phyloP scores from a whole-genome alignment of 176 grass and related monocot species.

The Carex scoparia region DNA sequence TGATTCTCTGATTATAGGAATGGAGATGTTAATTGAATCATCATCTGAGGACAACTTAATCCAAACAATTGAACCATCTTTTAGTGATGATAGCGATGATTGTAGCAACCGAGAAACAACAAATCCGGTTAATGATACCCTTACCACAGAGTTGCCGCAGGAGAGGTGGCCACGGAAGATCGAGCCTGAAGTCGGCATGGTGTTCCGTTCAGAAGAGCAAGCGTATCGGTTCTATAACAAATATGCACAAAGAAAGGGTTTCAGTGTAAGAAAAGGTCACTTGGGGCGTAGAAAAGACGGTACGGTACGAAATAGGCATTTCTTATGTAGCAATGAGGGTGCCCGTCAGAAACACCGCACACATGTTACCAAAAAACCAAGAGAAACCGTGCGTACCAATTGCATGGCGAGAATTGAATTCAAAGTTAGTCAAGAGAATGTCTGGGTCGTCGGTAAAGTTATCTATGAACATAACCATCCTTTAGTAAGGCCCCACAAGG shows the following conservation, averaged over 20 bases:
- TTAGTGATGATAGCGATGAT: not conserved
- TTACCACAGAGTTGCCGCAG: not conserved
- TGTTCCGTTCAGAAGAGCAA: conserved; percentile 49
- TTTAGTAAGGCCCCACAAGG: conserved; percentile 36
- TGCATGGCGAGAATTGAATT: conserved; percentile 49
- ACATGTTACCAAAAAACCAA: conserved; percentile 39
- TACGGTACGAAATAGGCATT: conserved; percentile 36
- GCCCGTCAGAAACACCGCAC: conserved; percentile 41
- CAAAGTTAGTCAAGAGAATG: conserved; percentile 34
- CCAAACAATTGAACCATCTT: not conserved
- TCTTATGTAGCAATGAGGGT: conserved; percentile 58
- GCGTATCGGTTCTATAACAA: conserved; percentile 44
- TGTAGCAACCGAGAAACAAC: no score
- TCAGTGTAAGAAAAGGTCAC: conserved; percentile 50
- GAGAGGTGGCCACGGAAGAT: not conserved
- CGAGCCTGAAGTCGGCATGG: conserved; percentile 45
- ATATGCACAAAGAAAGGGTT: conserved; percentile 51
- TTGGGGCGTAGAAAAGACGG: conserved; percentile 54
- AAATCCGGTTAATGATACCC: not conserved
- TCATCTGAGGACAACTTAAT: not conserved
- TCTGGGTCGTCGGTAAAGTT: conserved; percentile 36
- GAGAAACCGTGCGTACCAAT: conserved; percentile 38
- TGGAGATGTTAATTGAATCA: not conserved
- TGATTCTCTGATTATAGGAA: not conserved
- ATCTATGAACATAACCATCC: conserved; percentile 49